A percentile compares a stretch with the other conserved stretches of the same genome.
phyloP scores from a whole-genome alignment of 805 yeast genomes.

The Teunomyces kruisii region DNA sequence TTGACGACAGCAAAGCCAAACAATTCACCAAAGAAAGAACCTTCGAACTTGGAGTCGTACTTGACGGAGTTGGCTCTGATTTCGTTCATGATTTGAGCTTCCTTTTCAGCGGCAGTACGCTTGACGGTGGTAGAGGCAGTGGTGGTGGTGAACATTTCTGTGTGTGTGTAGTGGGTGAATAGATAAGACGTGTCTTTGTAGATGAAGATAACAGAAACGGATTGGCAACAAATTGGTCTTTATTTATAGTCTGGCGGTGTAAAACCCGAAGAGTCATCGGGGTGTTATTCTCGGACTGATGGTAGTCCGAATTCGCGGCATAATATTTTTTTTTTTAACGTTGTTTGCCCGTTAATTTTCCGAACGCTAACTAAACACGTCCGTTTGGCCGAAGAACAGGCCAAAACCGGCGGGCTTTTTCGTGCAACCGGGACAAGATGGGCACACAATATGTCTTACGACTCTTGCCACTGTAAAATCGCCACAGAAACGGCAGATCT shows the following conservation, averaged over 20 bases:
- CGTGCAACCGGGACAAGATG: neutral
- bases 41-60: conserved; percentile 41
- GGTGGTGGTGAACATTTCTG: conserved; percentile 4
- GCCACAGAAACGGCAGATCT: too few relatives aligned
- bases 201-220: neutral
- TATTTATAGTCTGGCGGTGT: neutral
- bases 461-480: too few relatives aligned
- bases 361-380: neutral
- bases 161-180: neutral
- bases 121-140: conserved; percentile 6
- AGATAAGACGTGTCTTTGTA: neutral
- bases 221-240: neutral
- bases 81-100: conserved; percentile 46
- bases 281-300: conserved; percentile 3
- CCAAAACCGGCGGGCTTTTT: neutral
- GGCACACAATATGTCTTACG: neutral
- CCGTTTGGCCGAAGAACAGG: neutral
- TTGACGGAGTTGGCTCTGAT: conserved; percentile 35
- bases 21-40: conserved; percentile 41
- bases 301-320: conserved; percentile 4
- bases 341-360: conserved; percentile 3
- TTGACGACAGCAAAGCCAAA: conserved; percentile 31
- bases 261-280: neutral
- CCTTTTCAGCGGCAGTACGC: conserved; percentile 40
- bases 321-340: neutral